These are phyloP conservation scores for Triticum turgidum DNA, from an alignment of 176 grass and related monocot species.

Conservation along the genomic window DNA sequence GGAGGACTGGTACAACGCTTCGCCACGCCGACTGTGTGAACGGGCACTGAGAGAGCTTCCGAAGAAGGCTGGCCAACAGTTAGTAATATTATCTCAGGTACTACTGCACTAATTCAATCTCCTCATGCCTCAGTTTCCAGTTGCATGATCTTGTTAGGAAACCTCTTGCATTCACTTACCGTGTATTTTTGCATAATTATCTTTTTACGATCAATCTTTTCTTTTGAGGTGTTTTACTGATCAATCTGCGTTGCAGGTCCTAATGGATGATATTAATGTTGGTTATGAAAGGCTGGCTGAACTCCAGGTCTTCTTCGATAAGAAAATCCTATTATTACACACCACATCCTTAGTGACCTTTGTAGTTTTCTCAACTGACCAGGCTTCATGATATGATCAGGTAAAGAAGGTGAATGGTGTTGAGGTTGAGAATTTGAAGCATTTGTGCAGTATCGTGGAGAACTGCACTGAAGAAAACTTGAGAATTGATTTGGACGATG, in stretches of 20 bases:
- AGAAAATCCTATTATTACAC: background rate
- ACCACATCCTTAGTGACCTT: background rate
- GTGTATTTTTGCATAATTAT: background rate
- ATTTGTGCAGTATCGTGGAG: slow-evolving; percentile 76
- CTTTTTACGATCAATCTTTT: background rate
- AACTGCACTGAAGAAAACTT: slow-evolving; percentile 68
- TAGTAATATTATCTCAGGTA: slow-evolving; percentile 97
- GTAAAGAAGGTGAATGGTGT: slow-evolving; percentile 86
- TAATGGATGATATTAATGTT: slow-evolving; percentile 98
- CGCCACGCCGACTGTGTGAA: slow-evolving; percentile 88
- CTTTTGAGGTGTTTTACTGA: background rate
- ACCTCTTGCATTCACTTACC: background rate
- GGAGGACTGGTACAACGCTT: slow-evolving; percentile 95
- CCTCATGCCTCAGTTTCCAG: background rate
- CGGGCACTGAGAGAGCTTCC: slow-evolving; percentile 83
- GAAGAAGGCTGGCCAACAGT: slow-evolving; percentile 68
- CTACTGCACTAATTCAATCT: slow-evolving; percentile 17
- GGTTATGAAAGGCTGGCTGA: slow-evolving; percentile 90
- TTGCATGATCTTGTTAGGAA: slow-evolving; percentile 7
- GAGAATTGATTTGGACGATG: slow-evolving; percentile 91
- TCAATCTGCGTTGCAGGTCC: slow-evolving; percentile 50
- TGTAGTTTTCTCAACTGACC: slow-evolving; percentile 23
- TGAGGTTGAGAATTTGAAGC: slow-evolving; percentile 85
- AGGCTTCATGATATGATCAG: slow-evolving; percentile 36
- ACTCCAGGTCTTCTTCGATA: slow-evolving; percentile 55